Percentiles rank a stretch among this genome's conserved stretches.
phyloP scores from a whole-genome alignment of 139 green algal genomes.

The Diplosphaera chodatii region DNA sequence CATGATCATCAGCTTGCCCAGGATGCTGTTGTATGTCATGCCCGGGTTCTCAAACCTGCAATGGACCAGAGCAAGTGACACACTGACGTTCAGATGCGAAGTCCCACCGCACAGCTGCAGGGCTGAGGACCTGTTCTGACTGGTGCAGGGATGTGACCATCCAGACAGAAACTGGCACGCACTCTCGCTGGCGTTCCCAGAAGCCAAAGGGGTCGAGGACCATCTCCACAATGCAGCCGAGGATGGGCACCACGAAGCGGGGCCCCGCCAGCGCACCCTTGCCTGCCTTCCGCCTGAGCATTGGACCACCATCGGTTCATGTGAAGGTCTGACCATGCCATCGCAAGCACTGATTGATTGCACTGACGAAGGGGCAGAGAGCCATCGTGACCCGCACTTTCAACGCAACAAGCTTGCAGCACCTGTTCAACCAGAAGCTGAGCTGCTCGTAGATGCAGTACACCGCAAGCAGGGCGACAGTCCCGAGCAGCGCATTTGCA shows the following conservation, averaged over 20 bases:
- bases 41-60: conserved; percentile 23
- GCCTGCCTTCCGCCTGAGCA: conserved; percentile 22
- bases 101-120: too few relatives aligned
- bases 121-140: too few relatives aligned
- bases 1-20: conserved; percentile 73
- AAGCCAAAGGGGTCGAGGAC: conserved; percentile 59
- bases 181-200: conserved; percentile 35
- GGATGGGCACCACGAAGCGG: conserved; percentile 43
- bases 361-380: background rate
- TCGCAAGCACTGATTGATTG: too few relatives aligned
- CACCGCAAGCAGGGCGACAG: background rate
- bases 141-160: background rate
- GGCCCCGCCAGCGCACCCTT: conserved; percentile 38
- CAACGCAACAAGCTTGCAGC: background rate
- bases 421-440: conserved; percentile 31
- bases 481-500: background rate
- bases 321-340: too few relatives aligned
- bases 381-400: background rate
- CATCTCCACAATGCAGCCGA: conserved; percentile 76
- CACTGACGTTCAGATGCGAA: conserved; percentile 16
- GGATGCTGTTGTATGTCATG: conserved; percentile 67
- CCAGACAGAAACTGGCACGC: background rate
- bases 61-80: conserved; percentile 14
- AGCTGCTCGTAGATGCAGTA: conserved; percentile 57
- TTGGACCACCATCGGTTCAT: too few relatives aligned